Conservation (phyloP, 768 basidiomycete genomes). For the Boletellus ananiceps region DNA sequence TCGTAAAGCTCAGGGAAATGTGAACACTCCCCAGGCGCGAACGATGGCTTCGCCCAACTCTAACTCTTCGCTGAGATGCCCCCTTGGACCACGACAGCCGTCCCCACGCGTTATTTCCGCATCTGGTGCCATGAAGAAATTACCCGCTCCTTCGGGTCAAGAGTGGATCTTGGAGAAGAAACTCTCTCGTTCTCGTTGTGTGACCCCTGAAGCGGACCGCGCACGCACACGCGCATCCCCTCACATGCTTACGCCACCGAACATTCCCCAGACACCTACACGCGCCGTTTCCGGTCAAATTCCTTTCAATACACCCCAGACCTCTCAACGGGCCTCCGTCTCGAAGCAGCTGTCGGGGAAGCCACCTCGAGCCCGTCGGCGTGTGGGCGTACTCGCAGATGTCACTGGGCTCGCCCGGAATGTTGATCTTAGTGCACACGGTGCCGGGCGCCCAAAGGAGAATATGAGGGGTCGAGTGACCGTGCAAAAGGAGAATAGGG, state of each 20-base stretch:
- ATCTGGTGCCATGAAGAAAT: constrained; percentile 1
- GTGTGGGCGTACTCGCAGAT: constrained; percentile 35
- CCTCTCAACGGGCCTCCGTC: constrained; percentile 3
- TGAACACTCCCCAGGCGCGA: constrained; percentile 3
- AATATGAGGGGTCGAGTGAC: constrained; percentile 18
- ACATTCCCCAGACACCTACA: constrained; percentile 6
- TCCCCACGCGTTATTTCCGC: constrained; percentile 10
- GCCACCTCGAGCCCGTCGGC: constrained; percentile 25
- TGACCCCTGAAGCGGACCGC: not conserved
- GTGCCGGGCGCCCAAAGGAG: constrained; percentile 21
- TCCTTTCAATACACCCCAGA: constrained; percentile 14
- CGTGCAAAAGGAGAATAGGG: constrained; percentile 27
- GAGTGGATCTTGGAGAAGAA: constrained; percentile 5
- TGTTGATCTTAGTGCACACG: constrained; percentile 29
- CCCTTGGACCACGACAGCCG: constrained; percentile 20
- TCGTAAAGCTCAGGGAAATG: not conserved
- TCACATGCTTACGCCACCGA: not conserved
- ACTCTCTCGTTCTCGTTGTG: constrained; percentile 1
- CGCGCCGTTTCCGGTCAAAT: constrained; percentile 22
- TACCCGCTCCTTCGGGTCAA: not conserved
- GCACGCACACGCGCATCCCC: constrained; percentile 12
- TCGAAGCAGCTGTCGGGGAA: constrained; percentile 27
- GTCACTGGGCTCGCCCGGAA: constrained; percentile 36
- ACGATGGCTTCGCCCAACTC: constrained; percentile 16
- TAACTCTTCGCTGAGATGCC: constrained; percentile 23